Conservation (phyloP, 495 filamentous ascomycete species). For the Penicillium silybi region DNA sequence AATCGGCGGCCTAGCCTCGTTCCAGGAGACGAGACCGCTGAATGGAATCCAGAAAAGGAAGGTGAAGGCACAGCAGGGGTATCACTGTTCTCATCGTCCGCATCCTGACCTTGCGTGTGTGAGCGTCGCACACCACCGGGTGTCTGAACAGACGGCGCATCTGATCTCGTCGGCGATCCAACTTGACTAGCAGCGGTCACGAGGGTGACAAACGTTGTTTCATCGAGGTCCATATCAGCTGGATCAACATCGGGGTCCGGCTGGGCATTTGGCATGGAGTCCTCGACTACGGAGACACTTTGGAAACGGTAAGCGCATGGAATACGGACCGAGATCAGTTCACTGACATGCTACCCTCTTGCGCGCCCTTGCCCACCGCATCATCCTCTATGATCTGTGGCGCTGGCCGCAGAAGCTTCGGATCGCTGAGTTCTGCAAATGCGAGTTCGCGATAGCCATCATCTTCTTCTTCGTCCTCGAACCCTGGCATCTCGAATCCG, state of each 20-base stretch:
- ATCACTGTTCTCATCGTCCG: constrained; percentile 12
- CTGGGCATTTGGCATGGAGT: constrained; percentile 20
- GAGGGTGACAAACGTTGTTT: constrained; percentile 22
- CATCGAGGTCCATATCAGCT: constrained; percentile 24
- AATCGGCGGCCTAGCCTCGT: constrained; percentile 3
- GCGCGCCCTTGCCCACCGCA: constrained; percentile 13
- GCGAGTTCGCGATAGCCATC: constrained; percentile 49
- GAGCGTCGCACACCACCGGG: constrained; percentile 1
- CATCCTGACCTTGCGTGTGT: constrained; percentile 5
- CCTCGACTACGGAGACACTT: constrained; percentile 35
- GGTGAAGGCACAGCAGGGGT: constrained; percentile 20
- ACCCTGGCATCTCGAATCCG: constrained; percentile 65
- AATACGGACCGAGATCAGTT: constrained; percentile 30
- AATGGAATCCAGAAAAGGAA: constrained; percentile 24
- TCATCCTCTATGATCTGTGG: constrained; percentile 3
- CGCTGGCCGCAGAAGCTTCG: constrained; percentile 53
- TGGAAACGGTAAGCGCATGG: constrained; percentile 31
- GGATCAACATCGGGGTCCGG: not conserved
- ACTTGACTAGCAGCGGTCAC: constrained; percentile 11
- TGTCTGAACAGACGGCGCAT: constrained; percentile 8
- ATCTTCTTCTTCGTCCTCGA: constrained; percentile 51
- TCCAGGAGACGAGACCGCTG: constrained; percentile 21
- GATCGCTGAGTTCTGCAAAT: constrained; percentile 57
- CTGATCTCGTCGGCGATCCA: constrained; percentile 10
- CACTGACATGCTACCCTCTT: constrained; percentile 42